Evolutionary conservation across 176 grass and related monocot species (phyloP).

Genomic region (Tuctoria greenei): DNA sequence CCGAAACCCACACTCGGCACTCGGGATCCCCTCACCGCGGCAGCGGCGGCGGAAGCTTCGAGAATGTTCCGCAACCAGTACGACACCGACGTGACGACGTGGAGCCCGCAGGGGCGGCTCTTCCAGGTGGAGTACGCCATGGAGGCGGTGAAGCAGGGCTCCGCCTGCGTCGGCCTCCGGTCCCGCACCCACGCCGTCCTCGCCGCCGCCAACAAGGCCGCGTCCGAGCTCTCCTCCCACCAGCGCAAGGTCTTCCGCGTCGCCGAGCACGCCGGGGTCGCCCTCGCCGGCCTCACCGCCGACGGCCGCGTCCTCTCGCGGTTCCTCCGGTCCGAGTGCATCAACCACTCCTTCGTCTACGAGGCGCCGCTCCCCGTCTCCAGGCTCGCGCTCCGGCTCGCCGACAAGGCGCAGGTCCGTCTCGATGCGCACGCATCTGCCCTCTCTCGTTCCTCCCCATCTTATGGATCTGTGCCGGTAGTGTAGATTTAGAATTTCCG

Average conservation of each 20-base stretch:
- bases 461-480: not conserved
- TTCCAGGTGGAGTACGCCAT: slow-evolving; percentile 99
- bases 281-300: slow-evolving; percentile 84
- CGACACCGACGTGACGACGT: slow-evolving; percentile 91
- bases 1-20: not conserved
- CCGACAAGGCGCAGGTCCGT: slow-evolving; percentile 90
- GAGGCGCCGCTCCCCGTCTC: slow-evolving; percentile 76
- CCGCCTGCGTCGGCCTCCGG: slow-evolving; percentile 82
- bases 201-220: slow-evolving; percentile 80
- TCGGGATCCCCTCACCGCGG: not conserved
- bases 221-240: slow-evolving; percentile 85
- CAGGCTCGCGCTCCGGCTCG: slow-evolving; percentile 72
- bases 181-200: slow-evolving; percentile 67
- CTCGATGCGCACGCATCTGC: not conserved
- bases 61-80: slow-evolving; percentile 94
- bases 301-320: slow-evolving; percentile 82
- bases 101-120: slow-evolving; percentile 86
- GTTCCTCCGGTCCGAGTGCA: slow-evolving; percentile 86
- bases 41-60: not conserved
- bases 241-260: slow-evolving; percentile 90
- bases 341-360: slow-evolving; percentile 94
- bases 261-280: slow-evolving; percentile 82
- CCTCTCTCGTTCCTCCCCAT: not conserved
- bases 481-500: not conserved
- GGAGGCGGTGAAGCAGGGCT: slow-evolving; percentile 99